A percentile compares a stretch with the other conserved stretches of the same genome.
Evolutionary conservation across 495 filamentous ascomycete species (phyloP).

Genomic region (Pseudevernia furfuracea): DNA sequence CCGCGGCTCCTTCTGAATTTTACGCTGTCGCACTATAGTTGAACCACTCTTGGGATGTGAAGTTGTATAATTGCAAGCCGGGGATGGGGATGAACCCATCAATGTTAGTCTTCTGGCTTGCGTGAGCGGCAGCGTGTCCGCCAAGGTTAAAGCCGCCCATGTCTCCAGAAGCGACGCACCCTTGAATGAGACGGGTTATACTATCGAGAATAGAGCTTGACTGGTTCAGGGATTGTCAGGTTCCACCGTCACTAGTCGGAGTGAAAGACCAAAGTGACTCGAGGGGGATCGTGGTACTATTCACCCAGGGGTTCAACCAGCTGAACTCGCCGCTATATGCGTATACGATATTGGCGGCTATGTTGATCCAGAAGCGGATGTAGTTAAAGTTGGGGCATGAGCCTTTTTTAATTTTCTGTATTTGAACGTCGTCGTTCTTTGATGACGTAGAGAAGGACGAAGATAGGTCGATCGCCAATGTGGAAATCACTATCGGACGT

Average conservation of each 20-base stretch:
- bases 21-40: neutral
- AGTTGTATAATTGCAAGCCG: slow-evolving; percentile 4
- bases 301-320: neutral
- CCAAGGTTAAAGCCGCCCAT: slow-evolving; percentile 8
- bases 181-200: neutral
- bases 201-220: neutral
- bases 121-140: neutral
- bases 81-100: neutral
- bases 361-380: slow-evolving; percentile 3
- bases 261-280: slow-evolving; percentile 1
- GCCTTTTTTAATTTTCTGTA: neutral
- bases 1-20: neutral
- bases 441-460: neutral
- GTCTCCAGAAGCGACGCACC: neutral
- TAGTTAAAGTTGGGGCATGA: neutral
- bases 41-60: slow-evolving; percentile 2
- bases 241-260: neutral
- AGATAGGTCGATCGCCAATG: neutral
- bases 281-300: neutral
- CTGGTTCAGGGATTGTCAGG: neutral
- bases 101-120: neutral
- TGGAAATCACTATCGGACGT: neutral
- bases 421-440: neutral
- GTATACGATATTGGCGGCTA: neutral
- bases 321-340: neutral